Percentiles rank a stretch among this genome's conserved stretches.
Conservation (phyloP, 768 basidiomycete species). For the Suillus paluster region DNA sequence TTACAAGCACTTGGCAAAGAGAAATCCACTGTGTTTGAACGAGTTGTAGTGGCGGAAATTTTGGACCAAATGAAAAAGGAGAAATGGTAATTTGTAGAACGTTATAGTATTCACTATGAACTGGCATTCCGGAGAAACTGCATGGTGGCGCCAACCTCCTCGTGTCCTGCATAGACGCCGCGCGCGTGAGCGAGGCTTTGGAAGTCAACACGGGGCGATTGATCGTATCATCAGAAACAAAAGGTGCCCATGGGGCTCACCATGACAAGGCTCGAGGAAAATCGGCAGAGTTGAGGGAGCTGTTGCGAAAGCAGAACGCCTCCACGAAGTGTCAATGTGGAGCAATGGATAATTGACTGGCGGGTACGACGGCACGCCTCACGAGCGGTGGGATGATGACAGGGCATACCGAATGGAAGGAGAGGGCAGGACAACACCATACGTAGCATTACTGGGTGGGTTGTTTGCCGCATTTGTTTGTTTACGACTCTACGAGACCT, state of each 20-base stretch:
- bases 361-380: not conserved
- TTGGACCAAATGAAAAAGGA: not conserved
- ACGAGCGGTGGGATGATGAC: not conserved
- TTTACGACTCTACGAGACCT: not conserved
- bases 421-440: not conserved
- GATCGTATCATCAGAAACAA: conserved; percentile 36
- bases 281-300: not conserved
- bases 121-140: conserved; percentile 34
- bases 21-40: not conserved
- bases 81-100: not conserved
- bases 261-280: conserved; percentile 36
- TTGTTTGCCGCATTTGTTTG: not conserved
- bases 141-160: conserved; percentile 34
- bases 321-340: not conserved
- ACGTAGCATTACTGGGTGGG: not conserved
- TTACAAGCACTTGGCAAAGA: not conserved
- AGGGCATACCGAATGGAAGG: not conserved
- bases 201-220: conserved; percentile 33
- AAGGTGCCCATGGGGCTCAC: conserved; percentile 35
- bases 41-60: not conserved
- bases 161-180: conserved; percentile 36
- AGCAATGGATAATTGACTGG: not conserved
- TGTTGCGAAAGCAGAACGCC: not conserved
- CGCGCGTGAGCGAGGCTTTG: conserved; percentile 25
- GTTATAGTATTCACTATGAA: not conserved